Evolutionary conservation across 768 basidiomycete genomes (phyloP), one percentile per base, ranked within the genome.

Genomic region (Baorangia bicolor): DNA sequence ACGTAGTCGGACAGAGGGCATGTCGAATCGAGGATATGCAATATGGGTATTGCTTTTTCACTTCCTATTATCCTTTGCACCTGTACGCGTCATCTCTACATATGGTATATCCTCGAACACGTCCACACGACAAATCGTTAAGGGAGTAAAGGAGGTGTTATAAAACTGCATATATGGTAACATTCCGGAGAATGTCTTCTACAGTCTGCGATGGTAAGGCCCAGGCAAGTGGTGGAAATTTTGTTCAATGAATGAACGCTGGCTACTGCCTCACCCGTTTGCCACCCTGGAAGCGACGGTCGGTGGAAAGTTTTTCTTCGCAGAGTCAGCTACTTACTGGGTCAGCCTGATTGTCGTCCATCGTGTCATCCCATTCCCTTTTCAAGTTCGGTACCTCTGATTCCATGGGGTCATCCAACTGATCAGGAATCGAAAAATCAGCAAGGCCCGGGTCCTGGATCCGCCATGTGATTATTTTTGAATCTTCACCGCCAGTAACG

Each of bases 401-500:
- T 46, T 67, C 49, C 56, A 64, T 60, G 18, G 42, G 23, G 20
- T 55, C 51, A 30, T 57, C 62, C 45, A 35, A 38, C n/a, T 48
- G 52, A 44, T 55, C 42, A 16, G 27, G 35, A 11, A 4, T 46
- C 13, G 20, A 40, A 21, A 13, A 13, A 49, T 31, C 51, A 18
- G 20, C 18, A 7, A 30, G 6, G 31, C 12, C n/a, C 1, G 51
- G 51, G 13, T 55, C 38, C 31, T 70, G 55, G 21, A 59, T 61
- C 37, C 55, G 64, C 81, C 81, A 82, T 16, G 77, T 54, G 25
- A 74, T 72, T 53, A 82, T 71, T 57, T 75, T 78, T 10, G 72
- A 67, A 54, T 82, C 81, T 74, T 82, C 81, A 2, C 81, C 81
- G 2, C 81, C 81, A 4, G 81, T 80, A 20, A 81, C 63, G 13